phyloP scores from a whole-genome alignment of 2,329 filamentous ascomycete genomes.

The Cordyceps farinosa region DNA sequence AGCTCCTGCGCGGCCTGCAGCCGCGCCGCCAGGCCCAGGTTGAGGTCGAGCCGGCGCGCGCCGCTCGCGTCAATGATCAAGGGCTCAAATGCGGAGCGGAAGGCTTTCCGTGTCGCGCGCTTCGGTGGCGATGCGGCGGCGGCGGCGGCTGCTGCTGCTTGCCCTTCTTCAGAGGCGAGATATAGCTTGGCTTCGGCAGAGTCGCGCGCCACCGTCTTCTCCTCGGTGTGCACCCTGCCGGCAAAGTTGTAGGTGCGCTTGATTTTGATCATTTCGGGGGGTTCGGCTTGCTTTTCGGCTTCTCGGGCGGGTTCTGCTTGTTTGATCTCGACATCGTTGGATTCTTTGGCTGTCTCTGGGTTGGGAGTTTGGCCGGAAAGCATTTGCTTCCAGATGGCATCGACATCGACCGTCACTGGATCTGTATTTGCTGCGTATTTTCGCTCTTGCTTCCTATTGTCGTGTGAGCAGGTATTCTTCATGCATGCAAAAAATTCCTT shows the following conservation, averaged over 20 bases:
- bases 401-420: conserved; percentile 66
- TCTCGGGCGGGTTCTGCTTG: conserved; percentile 12
- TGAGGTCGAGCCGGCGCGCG: conserved; percentile 51
- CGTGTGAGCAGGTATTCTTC: conserved; percentile 18
- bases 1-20: conserved; percentile 46
- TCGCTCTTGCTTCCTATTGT: conserved; percentile 52
- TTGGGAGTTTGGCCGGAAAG: conserved; percentile 37
- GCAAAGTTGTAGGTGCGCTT: conserved; percentile 73
- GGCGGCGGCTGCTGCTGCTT: conserved; percentile 17
- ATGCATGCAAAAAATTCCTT: conserved; percentile 24
- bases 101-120: conserved; percentile 51
- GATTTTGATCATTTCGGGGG: conserved; percentile 53
- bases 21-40: conserved; percentile 51
- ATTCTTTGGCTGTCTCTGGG: conserved; percentile 4
- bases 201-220: conserved; percentile 62
- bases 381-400: conserved; percentile 68
- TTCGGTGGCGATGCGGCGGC: conserved; percentile 34
- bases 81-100: conserved; percentile 62
- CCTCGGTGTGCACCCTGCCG: conserved; percentile 67
- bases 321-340: background rate
- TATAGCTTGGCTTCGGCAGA: conserved; percentile 65
- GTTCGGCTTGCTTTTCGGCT: conserved; percentile 23
- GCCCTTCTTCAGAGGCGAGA: conserved; percentile 48
- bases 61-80: conserved; percentile 36
- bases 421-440: conserved; percentile 50